Conservation (phyloP, 2,329 filamentous ascomycete genomes). For the Arthroderma sp. region DNA sequence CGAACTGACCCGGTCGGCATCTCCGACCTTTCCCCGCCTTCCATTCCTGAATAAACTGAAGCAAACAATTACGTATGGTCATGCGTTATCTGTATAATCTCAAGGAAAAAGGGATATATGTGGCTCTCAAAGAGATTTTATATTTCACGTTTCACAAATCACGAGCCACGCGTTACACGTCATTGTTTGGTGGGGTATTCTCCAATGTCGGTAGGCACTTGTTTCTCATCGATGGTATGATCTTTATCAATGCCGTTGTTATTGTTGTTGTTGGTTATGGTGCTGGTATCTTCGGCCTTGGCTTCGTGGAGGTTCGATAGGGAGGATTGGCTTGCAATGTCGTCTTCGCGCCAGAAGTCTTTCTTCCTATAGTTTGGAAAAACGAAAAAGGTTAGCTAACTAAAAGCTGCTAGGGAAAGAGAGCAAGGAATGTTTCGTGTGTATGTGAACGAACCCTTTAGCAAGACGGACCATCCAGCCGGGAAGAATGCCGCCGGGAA, state of each 20-base stretch:
- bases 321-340: slow-evolving; percentile 6
- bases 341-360: slow-evolving; percentile 53
- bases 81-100: no score
- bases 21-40: no score
- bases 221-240: neutral
- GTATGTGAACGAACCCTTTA: slow-evolving; percentile 30
- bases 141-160: no score
- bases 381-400: neutral
- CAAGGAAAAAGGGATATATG: no score
- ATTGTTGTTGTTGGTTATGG: neutral
- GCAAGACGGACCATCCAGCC: slow-evolving; percentile 55
- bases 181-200: no score
- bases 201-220: no score
- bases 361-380: slow-evolving; percentile 37
- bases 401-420: neutral
- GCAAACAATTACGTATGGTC: no score
- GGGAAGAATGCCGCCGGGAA: slow-evolving; percentile 62
- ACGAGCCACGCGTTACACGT: no score
- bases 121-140: no score
- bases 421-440: neutral
- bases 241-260: neutral
- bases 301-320: neutral
- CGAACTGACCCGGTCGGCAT: no score
- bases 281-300: no score
- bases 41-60: no score